These are phyloP conservation scores for Erodium trifolium DNA, from an alignment of 441 rosid species.

Conservation along the genomic window DNA sequence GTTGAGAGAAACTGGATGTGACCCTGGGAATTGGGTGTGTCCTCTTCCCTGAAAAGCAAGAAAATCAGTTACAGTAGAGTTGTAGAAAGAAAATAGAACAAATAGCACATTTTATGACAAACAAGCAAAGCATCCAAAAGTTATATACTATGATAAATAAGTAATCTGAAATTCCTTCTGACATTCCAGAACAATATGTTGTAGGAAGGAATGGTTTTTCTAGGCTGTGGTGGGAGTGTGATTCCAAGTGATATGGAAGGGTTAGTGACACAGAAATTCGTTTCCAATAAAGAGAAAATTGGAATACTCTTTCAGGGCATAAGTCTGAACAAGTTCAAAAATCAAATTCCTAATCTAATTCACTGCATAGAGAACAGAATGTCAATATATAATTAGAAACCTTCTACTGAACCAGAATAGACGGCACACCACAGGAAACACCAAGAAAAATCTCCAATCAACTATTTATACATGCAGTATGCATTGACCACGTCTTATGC, in stretches of 20 bases:
- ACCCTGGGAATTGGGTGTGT: constrained; percentile 82
- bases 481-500: neutral
- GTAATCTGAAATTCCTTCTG: neutral
- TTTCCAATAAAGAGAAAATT: neutral
- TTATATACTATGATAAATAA: neutral
- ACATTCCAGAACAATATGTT: neutral
- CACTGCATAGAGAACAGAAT: neutral
- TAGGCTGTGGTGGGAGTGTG: neutral
- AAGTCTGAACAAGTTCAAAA: constrained; percentile 3
- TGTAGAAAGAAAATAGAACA: neutral
- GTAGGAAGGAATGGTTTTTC: neutral
- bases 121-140: neutral
- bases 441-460: neutral
- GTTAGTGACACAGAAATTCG: neutral
- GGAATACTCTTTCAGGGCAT: neutral
- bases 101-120: neutral
- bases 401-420: constrained; percentile 4
- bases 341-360: neutral
- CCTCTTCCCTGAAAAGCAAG: constrained; percentile 60
- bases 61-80: neutral
- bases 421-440: neutral
- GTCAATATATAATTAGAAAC: neutral
- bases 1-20: constrained; percentile 97
- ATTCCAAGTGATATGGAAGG: neutral
- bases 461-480: neutral